phyloP scores from a whole-genome alignment of 1,139 yeast species.

The Taphrina populina region DNA sequence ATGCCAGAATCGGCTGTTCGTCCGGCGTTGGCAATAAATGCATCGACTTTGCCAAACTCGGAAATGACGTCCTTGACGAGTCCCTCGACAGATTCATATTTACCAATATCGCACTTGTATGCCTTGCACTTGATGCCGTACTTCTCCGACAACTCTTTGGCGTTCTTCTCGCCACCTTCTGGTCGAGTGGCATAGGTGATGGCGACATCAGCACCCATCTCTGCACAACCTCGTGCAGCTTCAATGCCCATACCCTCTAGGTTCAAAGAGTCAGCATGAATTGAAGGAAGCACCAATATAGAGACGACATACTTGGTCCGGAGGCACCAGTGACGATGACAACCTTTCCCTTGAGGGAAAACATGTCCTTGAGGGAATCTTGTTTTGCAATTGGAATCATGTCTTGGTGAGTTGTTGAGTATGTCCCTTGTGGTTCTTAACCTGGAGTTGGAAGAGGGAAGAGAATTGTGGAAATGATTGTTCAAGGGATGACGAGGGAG shows the following conservation, averaged over 20 bases:
- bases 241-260: conserved; percentile 60
- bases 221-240: conserved; percentile 81
- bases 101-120: conserved; percentile 68
- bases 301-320: conserved; percentile 42
- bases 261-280: background rate
- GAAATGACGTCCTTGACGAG: conserved; percentile 59
- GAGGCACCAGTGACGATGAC: conserved; percentile 89
- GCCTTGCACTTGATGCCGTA: conserved; percentile 70
- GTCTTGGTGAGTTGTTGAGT: too few species aligned
- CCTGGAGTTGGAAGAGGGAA: too few species aligned
- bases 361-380: conserved; percentile 40
- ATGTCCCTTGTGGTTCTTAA: too few species aligned
- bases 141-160: conserved; percentile 55
- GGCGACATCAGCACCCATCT: conserved; percentile 88
- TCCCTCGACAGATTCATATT: conserved; percentile 52
- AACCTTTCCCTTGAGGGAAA: conserved; percentile 70
- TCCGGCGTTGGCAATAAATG: conserved; percentile 89
- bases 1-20: conserved; percentile 70
- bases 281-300: background rate
- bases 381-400: conserved; percentile 19
- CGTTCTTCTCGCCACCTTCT: conserved; percentile 60
- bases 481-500: too few species aligned
- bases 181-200: conserved; percentile 59
- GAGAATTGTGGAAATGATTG: too few species aligned
- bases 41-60: conserved; percentile 77